phyloP scores from a whole-genome alignment of 2,329 filamentous ascomycete genomes.

The Albifimbria verrucaria region DNA sequence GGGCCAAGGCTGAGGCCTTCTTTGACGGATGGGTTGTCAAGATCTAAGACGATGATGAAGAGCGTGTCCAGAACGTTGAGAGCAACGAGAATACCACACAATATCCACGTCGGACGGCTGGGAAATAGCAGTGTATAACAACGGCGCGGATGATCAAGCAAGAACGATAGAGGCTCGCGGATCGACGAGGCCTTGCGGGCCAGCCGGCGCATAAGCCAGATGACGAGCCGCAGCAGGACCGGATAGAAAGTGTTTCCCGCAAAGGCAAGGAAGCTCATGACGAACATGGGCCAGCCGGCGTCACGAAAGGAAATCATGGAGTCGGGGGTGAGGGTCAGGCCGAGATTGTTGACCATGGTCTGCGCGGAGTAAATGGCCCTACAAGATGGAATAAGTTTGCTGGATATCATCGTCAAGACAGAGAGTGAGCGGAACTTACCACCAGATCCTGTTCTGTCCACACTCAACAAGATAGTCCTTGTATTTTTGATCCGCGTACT shows the following conservation, averaged over 20 bases:
- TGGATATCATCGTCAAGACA: not conserved
- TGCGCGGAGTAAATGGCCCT: conserved; percentile 48
- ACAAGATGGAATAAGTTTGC: not conserved
- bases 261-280: conserved; percentile 46
- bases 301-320: conserved; percentile 49
- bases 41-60: conserved; percentile 48
- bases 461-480: conserved; percentile 32
- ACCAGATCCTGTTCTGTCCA: conserved; percentile 43
- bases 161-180: conserved; percentile 47
- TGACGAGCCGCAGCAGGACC: conserved; percentile 51
- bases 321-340: conserved; percentile 52
- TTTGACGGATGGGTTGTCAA: conserved; percentile 48
- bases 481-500: conserved; percentile 36
- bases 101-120: conserved; percentile 55
- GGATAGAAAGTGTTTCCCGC: conserved; percentile 57
- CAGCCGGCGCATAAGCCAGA: conserved; percentile 53
- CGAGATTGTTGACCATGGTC: conserved; percentile 51
- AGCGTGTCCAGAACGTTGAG: conserved; percentile 54
- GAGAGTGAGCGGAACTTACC: too few species aligned
- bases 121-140: conserved; percentile 64
- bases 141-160: conserved; percentile 60
- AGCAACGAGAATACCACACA: conserved; percentile 45
- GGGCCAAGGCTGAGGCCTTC: conserved; percentile 36
- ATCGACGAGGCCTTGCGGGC: conserved; percentile 34
- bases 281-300: conserved; percentile 38